Conservation (phyloP, 441 rosid species). For the Viola pubescens region DNA sequence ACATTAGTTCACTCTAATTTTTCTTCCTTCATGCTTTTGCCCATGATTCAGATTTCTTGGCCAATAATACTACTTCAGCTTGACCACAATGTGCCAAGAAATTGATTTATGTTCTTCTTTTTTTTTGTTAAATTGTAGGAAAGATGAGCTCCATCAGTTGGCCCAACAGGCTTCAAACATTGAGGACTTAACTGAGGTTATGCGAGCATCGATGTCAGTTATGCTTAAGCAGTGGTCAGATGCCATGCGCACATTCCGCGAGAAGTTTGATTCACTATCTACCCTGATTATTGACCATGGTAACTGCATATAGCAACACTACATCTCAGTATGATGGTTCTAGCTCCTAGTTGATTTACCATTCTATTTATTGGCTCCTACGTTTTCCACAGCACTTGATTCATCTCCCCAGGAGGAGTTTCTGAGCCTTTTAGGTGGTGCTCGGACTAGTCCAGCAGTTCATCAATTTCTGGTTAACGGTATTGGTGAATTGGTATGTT, state of each 20-base stretch:
- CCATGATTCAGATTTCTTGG: not conserved
- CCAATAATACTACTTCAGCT: constrained; percentile 5
- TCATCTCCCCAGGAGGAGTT: constrained; percentile 94
- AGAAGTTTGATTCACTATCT: constrained; percentile 71
- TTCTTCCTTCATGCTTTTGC: too few species aligned
- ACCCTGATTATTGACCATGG: constrained; percentile 70
- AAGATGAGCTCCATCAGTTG: constrained; percentile 89
- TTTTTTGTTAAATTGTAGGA: constrained; percentile 31
- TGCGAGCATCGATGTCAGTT: constrained; percentile 62
- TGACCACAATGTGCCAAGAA: constrained; percentile 2
- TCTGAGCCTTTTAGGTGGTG: constrained; percentile 86
- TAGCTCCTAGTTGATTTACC: constrained; percentile 12
- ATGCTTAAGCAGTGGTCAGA: constrained; percentile 89
- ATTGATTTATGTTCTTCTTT: constrained; percentile 7
- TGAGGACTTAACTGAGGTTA: constrained; percentile 77
- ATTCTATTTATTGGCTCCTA: constrained; percentile 17
- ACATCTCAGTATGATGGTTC: not conserved
- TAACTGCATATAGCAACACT: constrained; percentile 25
- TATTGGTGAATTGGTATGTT: constrained; percentile 76
- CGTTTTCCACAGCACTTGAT: constrained; percentile 49
- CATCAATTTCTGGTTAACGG: constrained; percentile 85
- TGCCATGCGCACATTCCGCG: constrained; percentile 65
- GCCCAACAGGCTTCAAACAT: constrained; percentile 92
- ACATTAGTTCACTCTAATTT: too few species aligned
- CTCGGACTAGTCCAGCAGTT: constrained; percentile 83